Evolutionary conservation across 352 stramenopile species (phyloP).

Genomic region (Plasmopara viticola): DNA sequence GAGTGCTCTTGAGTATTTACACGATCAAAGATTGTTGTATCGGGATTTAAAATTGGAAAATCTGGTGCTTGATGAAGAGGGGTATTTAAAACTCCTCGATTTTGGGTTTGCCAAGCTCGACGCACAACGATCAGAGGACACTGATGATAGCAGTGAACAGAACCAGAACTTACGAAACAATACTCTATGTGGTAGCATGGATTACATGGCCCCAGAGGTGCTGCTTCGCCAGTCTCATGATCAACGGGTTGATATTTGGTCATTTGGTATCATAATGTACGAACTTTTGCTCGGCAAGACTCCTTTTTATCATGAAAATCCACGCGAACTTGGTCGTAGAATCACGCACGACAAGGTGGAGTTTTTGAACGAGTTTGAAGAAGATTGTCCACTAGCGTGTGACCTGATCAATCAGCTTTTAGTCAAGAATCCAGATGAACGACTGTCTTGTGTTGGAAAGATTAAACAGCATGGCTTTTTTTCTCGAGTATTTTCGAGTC

Average conservation of each 20-base stretch:
- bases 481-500: constrained; percentile 25
- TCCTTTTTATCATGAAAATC: constrained; percentile 85
- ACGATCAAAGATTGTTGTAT: constrained; percentile 67
- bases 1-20: constrained; percentile 68
- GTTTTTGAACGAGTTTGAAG: constrained; percentile 67
- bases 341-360: constrained; percentile 61
- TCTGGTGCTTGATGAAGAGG: constrained; percentile 74
- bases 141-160: constrained; percentile 19
- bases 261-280: constrained; percentile 85
- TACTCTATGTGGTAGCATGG: constrained; percentile 71
- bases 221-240: constrained; percentile 56
- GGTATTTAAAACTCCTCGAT: constrained; percentile 84
- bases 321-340: constrained; percentile 61
- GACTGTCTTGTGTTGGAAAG: constrained; percentile 35
- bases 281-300: constrained; percentile 78
- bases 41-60: constrained; percentile 90
- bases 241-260: constrained; percentile 70
- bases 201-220: constrained; percentile 82
- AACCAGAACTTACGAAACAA: constrained; percentile 40
- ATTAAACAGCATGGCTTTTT: constrained; percentile 66
- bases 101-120: constrained; percentile 74
- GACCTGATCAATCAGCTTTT: constrained; percentile 55
- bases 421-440: constrained; percentile 46
- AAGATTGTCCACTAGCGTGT: constrained; percentile 34
- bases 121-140: constrained; percentile 17